Base-by-base conservation (phyloP, 179 eudicot genomes). In the Heliamphora pulchella region DNA sequence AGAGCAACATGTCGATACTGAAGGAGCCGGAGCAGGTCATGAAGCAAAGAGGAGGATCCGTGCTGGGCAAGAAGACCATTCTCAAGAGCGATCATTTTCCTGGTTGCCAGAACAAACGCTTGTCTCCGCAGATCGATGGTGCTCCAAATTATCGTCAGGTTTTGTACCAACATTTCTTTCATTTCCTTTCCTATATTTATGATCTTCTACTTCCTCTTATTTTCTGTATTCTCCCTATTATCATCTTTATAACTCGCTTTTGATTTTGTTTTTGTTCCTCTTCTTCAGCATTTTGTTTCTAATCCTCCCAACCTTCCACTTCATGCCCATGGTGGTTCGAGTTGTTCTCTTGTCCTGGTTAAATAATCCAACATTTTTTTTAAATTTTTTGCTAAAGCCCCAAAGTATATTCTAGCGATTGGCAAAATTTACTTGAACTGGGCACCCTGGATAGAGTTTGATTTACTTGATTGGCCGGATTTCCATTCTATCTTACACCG, bases 51-150 rank as follows among this genome's bases (percentile, higher is more conserved):
- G 93, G 88, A 79, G 98, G 98, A 88, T 91, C 97, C 18, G 98
- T 95, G 57, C 86, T 95, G 31, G 98, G 97, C 18, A 93, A 93
- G 90, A 95, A 91, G 87, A 93, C 97, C 4, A 95, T 95, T 51
- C 87, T 95, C 67, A 95, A 95, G 88, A 95, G 98, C 81, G 98
- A 95, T 84, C 98, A 95, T 88, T 95, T 95, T 87, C 98, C 98
- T 18, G 97, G 98, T 3, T 95, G 98, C 84, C 98, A 95, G 76
- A 95, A 95, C 82, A 91, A 95, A 77, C 93, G 93, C 31, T 85
- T 95, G 77, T 81, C 89, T 81, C 98, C 98, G n/a, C 97, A 93
- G 53, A 89, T 95, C 79, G 96, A 93, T 15, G 98, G 98, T 48
- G 98, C 98, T 63, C 98, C 98, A 78, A 95, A 95, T 83, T 95